Base-by-base conservation (phyloP, 352 stramenopile genomes). In the Phytophthora lateralis region DNA sequence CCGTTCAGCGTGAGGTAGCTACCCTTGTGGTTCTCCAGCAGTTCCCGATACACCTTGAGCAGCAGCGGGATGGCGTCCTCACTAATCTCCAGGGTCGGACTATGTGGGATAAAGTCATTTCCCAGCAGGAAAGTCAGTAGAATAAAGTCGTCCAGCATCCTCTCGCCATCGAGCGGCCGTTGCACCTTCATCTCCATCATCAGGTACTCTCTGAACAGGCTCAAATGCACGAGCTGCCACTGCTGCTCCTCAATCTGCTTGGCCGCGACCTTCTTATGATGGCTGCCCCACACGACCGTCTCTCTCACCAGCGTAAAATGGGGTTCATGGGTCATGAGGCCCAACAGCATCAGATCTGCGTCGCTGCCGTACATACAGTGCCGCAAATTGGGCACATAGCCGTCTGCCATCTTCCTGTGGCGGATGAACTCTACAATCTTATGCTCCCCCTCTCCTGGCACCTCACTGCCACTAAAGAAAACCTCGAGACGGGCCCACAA, bases 71-170 rank as follows among this genome's bases (percentile, higher is more conserved):
- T 99, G 0, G 97, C 97, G 21, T 98, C 94, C 74, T 99, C 97
- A 32, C 89, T 93, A 74, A 99, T 99, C 78, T 99, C 97, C 8
- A 99, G 78, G 41, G 96, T 97, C 41, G 97, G 98, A 61, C 98
- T 95, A 69, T 99, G 98, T 14, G 98, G 98, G 54, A 99, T 95
- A 57, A 99, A 99, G 68, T 99, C 98, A 80, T 99, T 99, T 35
- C 98, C 98, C 3, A 99, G 89, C 38, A 99, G 80, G 72, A 99
- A 99, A n/a, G 97, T 99, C 51, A 99, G 86, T 64, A 99, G 91
- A 8, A 99, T 98, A 73, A 99, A 99, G 71, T 99, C 98, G 76
- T 99, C 98, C 60, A 99, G 95, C 55, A 99, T 93, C 15, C 97
- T 84, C 72, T 99, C 98, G 18, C 80, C 81, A 55, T 89, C 72